Conservation (phyloP, 2,329 filamentous ascomycete genomes). For the Fusarium verticillioides region DNA sequence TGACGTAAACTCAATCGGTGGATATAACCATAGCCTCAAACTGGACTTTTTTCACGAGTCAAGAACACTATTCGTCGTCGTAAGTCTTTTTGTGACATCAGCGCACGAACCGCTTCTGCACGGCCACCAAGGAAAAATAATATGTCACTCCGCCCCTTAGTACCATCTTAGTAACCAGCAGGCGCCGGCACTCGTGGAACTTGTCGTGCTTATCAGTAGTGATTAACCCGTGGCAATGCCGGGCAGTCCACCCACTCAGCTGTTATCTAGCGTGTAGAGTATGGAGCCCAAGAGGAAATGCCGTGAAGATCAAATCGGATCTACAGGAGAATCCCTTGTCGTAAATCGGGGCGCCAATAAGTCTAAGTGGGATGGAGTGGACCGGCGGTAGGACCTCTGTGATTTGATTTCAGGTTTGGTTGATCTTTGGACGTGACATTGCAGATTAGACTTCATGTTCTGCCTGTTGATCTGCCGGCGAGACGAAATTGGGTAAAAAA, state of each 20-base stretch:
- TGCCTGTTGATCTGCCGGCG: background rate
- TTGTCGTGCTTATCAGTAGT: background rate
- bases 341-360: background rate
- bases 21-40: background rate
- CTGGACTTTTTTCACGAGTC: background rate
- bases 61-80: background rate
- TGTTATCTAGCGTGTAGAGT: background rate
- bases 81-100: background rate
- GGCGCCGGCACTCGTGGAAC: background rate
- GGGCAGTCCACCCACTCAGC: background rate
- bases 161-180: background rate
- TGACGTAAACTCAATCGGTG: background rate
- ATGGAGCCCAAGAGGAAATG: background rate
- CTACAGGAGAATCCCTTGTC: slow-evolving; percentile 1
- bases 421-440: background rate
- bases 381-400: background rate
- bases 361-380: background rate
- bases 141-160: background rate
- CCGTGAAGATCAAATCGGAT: background rate
- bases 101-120: background rate
- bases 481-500: background rate
- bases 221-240: background rate
- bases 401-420: background rate
- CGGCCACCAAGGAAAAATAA: background rate
- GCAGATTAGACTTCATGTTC: background rate